phyloP scores from a whole-genome alignment of 192 early-diverging fungal genomes.

The Entomortierella beljakovae region DNA sequence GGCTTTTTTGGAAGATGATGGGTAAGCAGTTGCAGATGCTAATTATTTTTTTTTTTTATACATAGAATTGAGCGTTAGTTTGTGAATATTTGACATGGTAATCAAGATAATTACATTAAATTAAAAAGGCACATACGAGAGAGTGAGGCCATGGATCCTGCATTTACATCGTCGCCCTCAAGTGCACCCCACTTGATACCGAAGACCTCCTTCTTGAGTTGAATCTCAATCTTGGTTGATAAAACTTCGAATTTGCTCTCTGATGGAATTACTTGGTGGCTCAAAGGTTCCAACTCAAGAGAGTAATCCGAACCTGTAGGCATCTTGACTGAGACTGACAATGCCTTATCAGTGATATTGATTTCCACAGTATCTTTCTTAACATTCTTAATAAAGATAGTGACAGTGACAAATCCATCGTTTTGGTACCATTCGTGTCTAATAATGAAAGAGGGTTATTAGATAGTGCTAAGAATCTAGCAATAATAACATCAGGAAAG shows the following conservation, averaged over 20 bases:
- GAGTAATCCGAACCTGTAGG: slow-evolving; percentile 87
- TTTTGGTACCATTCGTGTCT: slow-evolving; percentile 99
- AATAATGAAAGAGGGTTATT: neutral
- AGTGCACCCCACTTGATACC: slow-evolving; percentile 91
- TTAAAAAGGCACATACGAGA: slow-evolving; percentile 48
- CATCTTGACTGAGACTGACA: slow-evolving; percentile 87
- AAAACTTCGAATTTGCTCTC: slow-evolving; percentile 82
- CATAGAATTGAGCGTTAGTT: slow-evolving; percentile 3
- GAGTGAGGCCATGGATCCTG: slow-evolving; percentile 54
- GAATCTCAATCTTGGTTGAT: slow-evolving; percentile 96
- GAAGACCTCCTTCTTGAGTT: slow-evolving; percentile 78
- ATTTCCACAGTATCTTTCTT: slow-evolving; percentile 78
- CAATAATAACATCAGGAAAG: neutral
- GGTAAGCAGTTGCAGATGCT: slow-evolving; percentile 47
- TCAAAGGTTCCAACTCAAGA: slow-evolving; percentile 92
- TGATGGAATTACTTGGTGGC: slow-evolving; percentile 78
- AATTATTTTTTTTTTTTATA: too few species aligned
- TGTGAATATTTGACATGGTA: neutral
- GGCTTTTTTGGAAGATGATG: slow-evolving; percentile 63
- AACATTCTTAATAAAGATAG: slow-evolving; percentile 92
- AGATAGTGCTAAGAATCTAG: neutral
- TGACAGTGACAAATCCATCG: slow-evolving; percentile 86
- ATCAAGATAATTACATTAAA: too few species aligned
- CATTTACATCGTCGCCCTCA: slow-evolving; percentile 73
- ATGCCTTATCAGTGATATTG: slow-evolving; percentile 67